phyloP scores from a whole-genome alignment of 805 yeast genomes.

The Candida endomychidarum region DNA sequence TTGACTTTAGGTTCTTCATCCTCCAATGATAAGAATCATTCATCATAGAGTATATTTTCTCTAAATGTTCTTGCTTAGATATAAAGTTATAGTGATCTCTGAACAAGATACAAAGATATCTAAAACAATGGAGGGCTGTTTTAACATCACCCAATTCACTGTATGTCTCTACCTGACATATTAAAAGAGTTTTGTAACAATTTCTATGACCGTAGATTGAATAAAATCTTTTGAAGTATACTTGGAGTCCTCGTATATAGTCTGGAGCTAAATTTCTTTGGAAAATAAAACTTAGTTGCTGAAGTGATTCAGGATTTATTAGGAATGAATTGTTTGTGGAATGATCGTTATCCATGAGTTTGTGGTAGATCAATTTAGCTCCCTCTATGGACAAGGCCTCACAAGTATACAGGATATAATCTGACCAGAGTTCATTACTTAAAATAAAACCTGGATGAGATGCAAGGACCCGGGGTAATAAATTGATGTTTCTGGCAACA shows the following conservation, averaged over 20 bases:
- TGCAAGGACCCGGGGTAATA: conserved; percentile 7
- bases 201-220: conserved; percentile 31
- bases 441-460: conserved; percentile 5
- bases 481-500: conserved; percentile 8
- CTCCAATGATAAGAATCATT: conserved; percentile 20
- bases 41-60: conserved; percentile 9
- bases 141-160: conserved; percentile 21
- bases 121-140: conserved; percentile 17
- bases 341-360: conserved; percentile 25
- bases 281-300: conserved; percentile 29
- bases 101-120: conserved; percentile 18
- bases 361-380: conserved; percentile 35
- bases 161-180: conserved; percentile 32
- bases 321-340: conserved; percentile 29
- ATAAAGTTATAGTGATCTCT: conserved; percentile 22
- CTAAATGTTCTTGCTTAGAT: conserved; percentile 12
- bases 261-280: conserved; percentile 24
- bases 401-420: conserved; percentile 24
- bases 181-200: conserved; percentile 27
- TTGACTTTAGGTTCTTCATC: conserved; percentile 21
- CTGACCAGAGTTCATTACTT: conserved; percentile 34
- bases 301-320: conserved; percentile 26
- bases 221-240: conserved; percentile 39
- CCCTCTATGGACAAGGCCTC: conserved; percentile 20
- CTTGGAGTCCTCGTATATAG: conserved; percentile 29